phyloP scores from a whole-genome alignment of 768 basidiomycete species.

The Leccinellum luteum region DNA sequence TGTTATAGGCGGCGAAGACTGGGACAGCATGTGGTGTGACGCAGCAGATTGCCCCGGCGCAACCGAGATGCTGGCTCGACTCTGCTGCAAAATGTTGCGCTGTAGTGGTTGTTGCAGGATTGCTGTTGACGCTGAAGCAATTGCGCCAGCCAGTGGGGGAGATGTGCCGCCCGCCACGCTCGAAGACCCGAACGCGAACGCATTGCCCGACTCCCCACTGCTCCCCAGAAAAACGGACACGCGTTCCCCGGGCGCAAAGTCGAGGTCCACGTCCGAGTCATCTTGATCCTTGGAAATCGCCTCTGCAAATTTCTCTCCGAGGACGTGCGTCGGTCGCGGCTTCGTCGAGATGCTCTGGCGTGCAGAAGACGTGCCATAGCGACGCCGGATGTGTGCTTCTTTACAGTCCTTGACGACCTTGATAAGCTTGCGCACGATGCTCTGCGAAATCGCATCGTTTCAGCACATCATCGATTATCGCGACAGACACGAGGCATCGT shows the following conservation, averaged over 20 bases:
- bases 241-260: constrained; percentile 60
- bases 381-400: constrained; percentile 52
- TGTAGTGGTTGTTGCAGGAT: constrained; percentile 64
- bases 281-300: constrained; percentile 46
- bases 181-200: constrained; percentile 36
- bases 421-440: constrained; percentile 76
- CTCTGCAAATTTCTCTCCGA: constrained; percentile 68
- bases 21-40: constrained; percentile 15
- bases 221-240: constrained; percentile 36
- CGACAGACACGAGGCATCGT: background rate
- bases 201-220: constrained; percentile 42
- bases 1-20: constrained; percentile 39
- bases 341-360: constrained; percentile 34
- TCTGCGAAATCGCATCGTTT: constrained; percentile 39
- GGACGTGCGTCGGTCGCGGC: constrained; percentile 42
- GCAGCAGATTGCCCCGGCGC: constrained; percentile 11
- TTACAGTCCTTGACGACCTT: constrained; percentile 84
- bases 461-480: constrained; percentile 5
- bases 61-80: constrained; percentile 34
- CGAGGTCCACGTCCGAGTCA: constrained; percentile 76
- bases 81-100: constrained; percentile 48
- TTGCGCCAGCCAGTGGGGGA: constrained; percentile 43
- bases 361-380: constrained; percentile 27
- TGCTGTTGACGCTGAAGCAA: constrained; percentile 55
- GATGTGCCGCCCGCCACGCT: constrained; percentile 20